Base-by-base conservation (phyloP, 2,329 filamentous ascomycete genomes). In the Neoarthrinium moseri region DNA sequence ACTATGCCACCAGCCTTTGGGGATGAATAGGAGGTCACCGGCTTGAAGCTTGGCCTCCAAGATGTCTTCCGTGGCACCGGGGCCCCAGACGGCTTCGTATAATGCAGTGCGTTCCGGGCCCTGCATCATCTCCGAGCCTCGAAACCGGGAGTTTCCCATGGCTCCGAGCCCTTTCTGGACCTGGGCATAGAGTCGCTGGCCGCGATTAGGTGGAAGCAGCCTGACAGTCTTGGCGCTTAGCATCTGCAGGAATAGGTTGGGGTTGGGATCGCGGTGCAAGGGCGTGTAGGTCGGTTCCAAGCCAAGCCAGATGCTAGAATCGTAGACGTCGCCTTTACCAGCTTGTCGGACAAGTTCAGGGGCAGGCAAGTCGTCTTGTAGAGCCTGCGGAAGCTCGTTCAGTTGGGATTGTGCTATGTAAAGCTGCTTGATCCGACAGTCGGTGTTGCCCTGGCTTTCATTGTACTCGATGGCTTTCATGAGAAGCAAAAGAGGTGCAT, bases 121-220 rank as follows among this genome's bases (percentile, higher is more conserved):
- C 42, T 84, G 75, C 91, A 97, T 96, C 91, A 97, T 96, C 61
- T 96, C 91, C 10, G 84, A 77, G 0, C 88, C 87, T 46, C 91
- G 77, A 54, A 96, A 72, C 15, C 72, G 68, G 12, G 74, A 68
- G 45, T 64, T 76, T 3, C 64, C 69, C 3, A 56, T 53, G 32
- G 56, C 55, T 1, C 66, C 64, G 13, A 80, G 61, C 45, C 60
- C 51, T 13, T 55, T 57, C 50, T 76, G 74, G 1, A 82, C 73
- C 2, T 65, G 45, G 8, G 62, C 71, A 62, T 91, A 96, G 2
- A 96, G 62, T 1, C 57, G 65, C 37, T 78, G 69, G 1, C 94
- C 94, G 3, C 72, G 59, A 0, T 66, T 59, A 0, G 91, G 90
- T 4, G 74, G 69, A 47, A 92, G 74, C 11, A 96, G 62, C n/a